A percentile compares a stretch with the other conserved stretches of the same genome.
phyloP scores from a whole-genome alignment of 1,284 basidiomycete species.

The Exsudoporus floridanus region DNA sequence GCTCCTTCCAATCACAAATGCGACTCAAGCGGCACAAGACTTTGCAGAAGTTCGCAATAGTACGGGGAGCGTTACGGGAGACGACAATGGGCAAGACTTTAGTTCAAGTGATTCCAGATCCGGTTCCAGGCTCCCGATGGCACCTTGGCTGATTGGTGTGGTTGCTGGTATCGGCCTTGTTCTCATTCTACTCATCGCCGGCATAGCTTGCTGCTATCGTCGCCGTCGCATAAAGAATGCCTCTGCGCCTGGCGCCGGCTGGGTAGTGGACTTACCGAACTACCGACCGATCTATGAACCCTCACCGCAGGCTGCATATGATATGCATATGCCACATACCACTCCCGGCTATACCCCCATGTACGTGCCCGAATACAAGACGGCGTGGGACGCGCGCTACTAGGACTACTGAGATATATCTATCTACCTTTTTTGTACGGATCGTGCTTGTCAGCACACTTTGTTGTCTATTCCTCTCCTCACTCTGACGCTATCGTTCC shows the following conservation, averaged over 20 bases:
- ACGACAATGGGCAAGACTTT: neutral
- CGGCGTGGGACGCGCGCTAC: constrained; percentile 27
- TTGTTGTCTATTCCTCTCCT: neutral
- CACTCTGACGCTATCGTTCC: neutral
- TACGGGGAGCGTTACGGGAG: neutral
- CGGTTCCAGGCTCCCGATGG: neutral
- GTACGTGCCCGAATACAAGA: constrained; percentile 21
- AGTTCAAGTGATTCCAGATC: neutral
- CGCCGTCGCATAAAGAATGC: constrained; percentile 9
- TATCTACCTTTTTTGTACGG: neutral
- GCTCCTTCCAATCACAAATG: constrained; percentile 52
- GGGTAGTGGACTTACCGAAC: constrained; percentile 2
- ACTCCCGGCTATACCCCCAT: constrained; percentile 13
- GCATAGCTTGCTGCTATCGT: constrained; percentile 9
- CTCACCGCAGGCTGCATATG: constrained; percentile 32
- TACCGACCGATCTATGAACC: constrained; percentile 27
- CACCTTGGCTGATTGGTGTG: constrained; percentile 14
- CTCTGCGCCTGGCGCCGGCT: neutral
- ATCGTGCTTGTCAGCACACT: neutral
- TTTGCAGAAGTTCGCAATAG: constrained; percentile 22
- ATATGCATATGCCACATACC: constrained; percentile 25
- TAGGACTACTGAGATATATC: neutral
- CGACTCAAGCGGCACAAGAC: constrained; percentile 29
- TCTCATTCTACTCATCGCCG: constrained; percentile 10
- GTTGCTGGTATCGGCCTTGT: constrained; percentile 13